Conservation (phyloP, 495 filamentous ascomycete species). For the Astrothelium subdiscretum region DNA sequence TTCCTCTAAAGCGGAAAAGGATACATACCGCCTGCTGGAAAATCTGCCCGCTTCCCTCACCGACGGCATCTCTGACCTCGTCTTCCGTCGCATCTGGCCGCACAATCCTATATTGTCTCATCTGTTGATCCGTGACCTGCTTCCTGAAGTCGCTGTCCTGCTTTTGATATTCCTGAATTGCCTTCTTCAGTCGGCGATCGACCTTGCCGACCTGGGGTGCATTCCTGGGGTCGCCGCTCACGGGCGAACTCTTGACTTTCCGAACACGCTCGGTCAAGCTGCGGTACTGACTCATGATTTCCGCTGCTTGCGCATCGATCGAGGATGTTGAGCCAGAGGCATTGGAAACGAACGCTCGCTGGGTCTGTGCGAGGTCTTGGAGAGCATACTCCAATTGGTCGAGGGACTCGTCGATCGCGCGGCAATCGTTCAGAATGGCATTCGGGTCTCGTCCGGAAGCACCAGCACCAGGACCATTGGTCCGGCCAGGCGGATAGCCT, state of each 20-base stretch:
- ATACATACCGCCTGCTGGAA: slow-evolving; percentile 67
- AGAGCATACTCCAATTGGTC: slow-evolving; percentile 59
- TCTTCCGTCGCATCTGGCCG: slow-evolving; percentile 70
- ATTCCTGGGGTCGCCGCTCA: slow-evolving; percentile 56
- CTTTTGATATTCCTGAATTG: slow-evolving; percentile 68
- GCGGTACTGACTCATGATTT: slow-evolving; percentile 73
- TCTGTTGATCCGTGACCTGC: slow-evolving; percentile 68
- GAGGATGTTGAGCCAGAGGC: slow-evolving; percentile 44
- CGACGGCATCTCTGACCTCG: slow-evolving; percentile 66
- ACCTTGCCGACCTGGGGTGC: slow-evolving; percentile 65
- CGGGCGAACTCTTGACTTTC: slow-evolving; percentile 66
- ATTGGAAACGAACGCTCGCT: slow-evolving; percentile 45
- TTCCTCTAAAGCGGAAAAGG: not conserved
- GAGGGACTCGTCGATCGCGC: slow-evolving; percentile 63
- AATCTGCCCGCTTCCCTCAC: slow-evolving; percentile 58
- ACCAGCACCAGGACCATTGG: slow-evolving; percentile 4
- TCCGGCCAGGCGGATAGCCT: slow-evolving; percentile 7
- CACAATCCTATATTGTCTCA: slow-evolving; percentile 81
- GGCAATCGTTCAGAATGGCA: slow-evolving; percentile 71
- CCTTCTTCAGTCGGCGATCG: slow-evolving; percentile 63
- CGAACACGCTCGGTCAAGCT: slow-evolving; percentile 62
- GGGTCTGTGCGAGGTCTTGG: slow-evolving; percentile 44
- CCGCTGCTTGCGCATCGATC: slow-evolving; percentile 47
- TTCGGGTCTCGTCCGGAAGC: slow-evolving; percentile 37
- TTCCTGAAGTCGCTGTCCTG: slow-evolving; percentile 66